Conservation (phyloP, 192 early-diverging fungal species). For the Phlyctochytrium bullatum region DNA sequence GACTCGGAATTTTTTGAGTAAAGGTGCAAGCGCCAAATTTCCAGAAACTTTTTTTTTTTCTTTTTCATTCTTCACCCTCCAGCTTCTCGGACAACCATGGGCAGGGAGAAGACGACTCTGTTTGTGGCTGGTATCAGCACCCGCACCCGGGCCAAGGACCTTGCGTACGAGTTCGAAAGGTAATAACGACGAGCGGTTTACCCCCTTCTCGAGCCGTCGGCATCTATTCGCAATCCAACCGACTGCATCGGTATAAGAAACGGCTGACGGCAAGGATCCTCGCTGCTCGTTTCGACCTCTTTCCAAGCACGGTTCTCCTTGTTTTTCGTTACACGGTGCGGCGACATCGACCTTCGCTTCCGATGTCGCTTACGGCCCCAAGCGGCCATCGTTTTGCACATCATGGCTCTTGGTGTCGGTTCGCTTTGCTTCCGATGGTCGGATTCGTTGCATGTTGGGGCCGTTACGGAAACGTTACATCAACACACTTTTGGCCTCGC, state of each 20-base stretch:
- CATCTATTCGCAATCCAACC: not conserved
- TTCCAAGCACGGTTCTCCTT: slow-evolving; percentile 7
- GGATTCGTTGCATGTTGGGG: too few species aligned
- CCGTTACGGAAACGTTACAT: too few species aligned
- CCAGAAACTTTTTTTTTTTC: not conserved
- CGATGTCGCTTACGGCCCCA: too few species aligned
- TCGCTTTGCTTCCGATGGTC: too few species aligned
- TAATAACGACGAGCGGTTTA: slow-evolving; percentile 28
- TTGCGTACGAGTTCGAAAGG: slow-evolving; percentile 96
- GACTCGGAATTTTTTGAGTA: too few species aligned
- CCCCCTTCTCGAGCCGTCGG: not conserved
- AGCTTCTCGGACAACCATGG: not conserved
- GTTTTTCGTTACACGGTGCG: too few species aligned
- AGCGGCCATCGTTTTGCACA: too few species aligned
- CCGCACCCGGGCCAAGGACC: slow-evolving; percentile 81
- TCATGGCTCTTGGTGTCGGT: too few species aligned
- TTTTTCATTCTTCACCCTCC: not conserved
- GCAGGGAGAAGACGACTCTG: slow-evolving; percentile 67
- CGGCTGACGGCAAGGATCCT: not conserved
- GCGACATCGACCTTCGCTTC: too few species aligned
- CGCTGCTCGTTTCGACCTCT: slow-evolving; percentile 4
- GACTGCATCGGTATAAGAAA: not conserved
- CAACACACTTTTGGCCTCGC: too few species aligned
- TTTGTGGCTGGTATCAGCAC: slow-evolving; percentile 79
- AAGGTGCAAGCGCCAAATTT: too few species aligned